A percentile compares a stretch with the other conserved stretches of the same genome.
Conservation (phyloP, 441 rosid species). For the Adansonia rubrostipa region DNA sequence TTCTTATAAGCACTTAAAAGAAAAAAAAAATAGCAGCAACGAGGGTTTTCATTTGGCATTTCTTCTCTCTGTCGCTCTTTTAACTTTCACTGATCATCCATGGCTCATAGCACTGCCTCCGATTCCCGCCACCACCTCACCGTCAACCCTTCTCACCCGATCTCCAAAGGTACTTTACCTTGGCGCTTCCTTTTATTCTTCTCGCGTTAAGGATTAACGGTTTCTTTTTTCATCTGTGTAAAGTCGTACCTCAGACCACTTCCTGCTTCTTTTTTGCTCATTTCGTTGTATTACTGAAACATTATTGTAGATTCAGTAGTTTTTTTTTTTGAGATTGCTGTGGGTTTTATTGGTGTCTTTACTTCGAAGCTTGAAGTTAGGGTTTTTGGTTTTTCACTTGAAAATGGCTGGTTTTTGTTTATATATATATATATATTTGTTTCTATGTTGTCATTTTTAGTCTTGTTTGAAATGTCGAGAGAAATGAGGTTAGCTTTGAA, state of each 20-base stretch:
- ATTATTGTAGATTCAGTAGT: constrained; percentile 22
- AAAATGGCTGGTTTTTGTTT: not conserved
- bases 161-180: constrained; percentile 75
- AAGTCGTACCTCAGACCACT: constrained; percentile 28
- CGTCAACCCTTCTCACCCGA: constrained; percentile 75
- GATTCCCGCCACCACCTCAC: constrained; percentile 66
- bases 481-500: not conserved
- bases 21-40: constrained; percentile 22
- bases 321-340: constrained; percentile 19
- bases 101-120: constrained; percentile 70
- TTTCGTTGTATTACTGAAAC: not conserved
- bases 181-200: constrained; percentile 14
- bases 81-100: constrained; percentile 56
- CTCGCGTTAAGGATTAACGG: constrained; percentile 3
- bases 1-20: not conserved
- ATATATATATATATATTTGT: not conserved
- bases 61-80: constrained; percentile 23
- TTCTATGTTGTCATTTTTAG: not conserved
- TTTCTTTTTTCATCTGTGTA: not conserved
- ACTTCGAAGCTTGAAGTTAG: constrained; percentile 34
- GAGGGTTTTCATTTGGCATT: constrained; percentile 28
- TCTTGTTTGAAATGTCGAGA: not conserved
- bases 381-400: constrained; percentile 36
- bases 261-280: not conserved
- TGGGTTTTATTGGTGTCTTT: not conserved